Evolutionary conservation across 495 filamentous ascomycete genomes (phyloP).

Genomic region (Penicillium psychrofluorescens): DNA sequence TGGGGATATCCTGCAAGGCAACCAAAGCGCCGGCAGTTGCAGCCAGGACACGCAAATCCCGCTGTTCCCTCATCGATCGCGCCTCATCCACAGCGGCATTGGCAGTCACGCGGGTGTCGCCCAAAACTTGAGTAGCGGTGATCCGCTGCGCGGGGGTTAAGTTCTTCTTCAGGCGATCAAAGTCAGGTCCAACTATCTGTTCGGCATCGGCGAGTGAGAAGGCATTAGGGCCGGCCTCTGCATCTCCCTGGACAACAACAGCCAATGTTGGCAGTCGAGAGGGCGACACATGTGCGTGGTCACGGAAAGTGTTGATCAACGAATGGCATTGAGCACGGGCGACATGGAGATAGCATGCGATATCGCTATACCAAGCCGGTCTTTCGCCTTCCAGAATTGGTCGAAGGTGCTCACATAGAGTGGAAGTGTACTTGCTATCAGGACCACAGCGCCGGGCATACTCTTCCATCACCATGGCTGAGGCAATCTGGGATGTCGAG

Average conservation of each 20-base stretch:
- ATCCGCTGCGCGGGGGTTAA: slow-evolving; percentile 79
- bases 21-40: slow-evolving; percentile 83
- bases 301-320: slow-evolving; percentile 80
- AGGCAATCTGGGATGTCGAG: slow-evolving; percentile 77
- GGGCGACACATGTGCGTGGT: slow-evolving; percentile 68
- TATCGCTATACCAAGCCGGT: slow-evolving; percentile 75
- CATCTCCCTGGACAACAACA: slow-evolving; percentile 85
- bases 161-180: slow-evolving; percentile 74
- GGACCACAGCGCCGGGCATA: slow-evolving; percentile 50
- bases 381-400: slow-evolving; percentile 72
- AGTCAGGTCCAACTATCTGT: slow-evolving; percentile 74
- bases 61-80: slow-evolving; percentile 64
- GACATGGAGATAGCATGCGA: slow-evolving; percentile 79
- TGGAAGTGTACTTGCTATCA: slow-evolving; percentile 36
- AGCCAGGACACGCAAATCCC: slow-evolving; percentile 80
- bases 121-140: slow-evolving; percentile 65
- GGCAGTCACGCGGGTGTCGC: slow-evolving; percentile 63
- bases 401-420: slow-evolving; percentile 56
- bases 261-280: slow-evolving; percentile 71
- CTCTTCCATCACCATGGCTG: slow-evolving; percentile 82
- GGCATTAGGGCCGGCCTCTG: slow-evolving; percentile 79
- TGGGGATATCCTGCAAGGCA: slow-evolving; percentile 76
- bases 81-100: slow-evolving; percentile 70
- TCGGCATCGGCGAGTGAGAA: slow-evolving; percentile 86
- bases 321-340: slow-evolving; percentile 86